Base-by-base conservation (phyloP, 1,139 yeast species). In the Hanseniaspora uvarum region DNA sequence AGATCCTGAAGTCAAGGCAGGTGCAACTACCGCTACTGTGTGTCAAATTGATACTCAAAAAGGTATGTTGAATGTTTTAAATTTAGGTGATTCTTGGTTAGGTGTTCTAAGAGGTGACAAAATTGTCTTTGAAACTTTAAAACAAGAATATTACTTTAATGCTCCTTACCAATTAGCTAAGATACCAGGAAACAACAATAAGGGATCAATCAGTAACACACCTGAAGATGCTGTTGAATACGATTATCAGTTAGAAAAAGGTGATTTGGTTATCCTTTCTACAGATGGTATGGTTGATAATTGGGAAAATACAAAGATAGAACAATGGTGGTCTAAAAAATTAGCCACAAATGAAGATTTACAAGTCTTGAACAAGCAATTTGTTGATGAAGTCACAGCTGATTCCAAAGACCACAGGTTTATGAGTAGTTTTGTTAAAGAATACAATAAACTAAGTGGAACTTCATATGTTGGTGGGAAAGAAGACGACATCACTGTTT, bases 221-320 rank as follows among this genome's bases (percentile, higher is more conserved):
- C 80, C 81, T 4, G 52, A 61, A 1, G 75, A 74, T 57, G 78
- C 80, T 0, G 79, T 74, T 56, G 65, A 66, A 21, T 69, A 71
- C 54, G 59, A 59, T 12, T 71, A 72, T 55, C 63, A 81, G 57
- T 68, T 86, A 52, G 62, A 80, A 61, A 77, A 76, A 56, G 80
- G 81, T 49, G 97, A 92, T 66, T 71, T 92, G 14, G 78, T 92
- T 3, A 69, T 92, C 56, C 81, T 89, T 64, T 94, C 95, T 44
- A 87, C 97, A 1, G 98, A 92, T 69, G 98, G 98, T 28, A 84
- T 92, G 51, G 81, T 86, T 24, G 98, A 92, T 68, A 92, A 92
- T 66, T 79, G 89, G 46, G 76, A 79, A 41, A 75, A 83, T 1
- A 78, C 78, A 53, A 96, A 88, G 64, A 82, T 88, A 54, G 87